These are phyloP conservation scores for Colletotrichum costaricense DNA, from an alignment of 2,329 filamentous ascomycete species.

Conservation along the genomic window DNA sequence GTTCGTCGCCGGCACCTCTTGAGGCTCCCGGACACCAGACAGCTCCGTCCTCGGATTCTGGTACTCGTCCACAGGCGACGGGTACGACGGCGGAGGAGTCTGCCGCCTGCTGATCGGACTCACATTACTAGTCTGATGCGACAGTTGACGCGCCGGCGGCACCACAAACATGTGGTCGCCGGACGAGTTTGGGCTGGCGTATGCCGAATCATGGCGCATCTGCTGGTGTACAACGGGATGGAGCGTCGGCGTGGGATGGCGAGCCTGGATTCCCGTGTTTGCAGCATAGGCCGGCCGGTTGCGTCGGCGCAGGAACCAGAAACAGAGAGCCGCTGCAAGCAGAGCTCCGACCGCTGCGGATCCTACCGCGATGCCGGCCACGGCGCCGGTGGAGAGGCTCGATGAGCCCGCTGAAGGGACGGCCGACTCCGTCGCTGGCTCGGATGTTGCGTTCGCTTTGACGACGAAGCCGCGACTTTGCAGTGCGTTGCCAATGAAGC, in stretches of 20 bases:
- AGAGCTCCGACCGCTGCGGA: slow-evolving; percentile 2
- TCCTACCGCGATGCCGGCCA: slow-evolving; percentile 22
- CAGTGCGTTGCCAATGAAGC: slow-evolving; percentile 25
- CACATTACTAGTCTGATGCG: slow-evolving; percentile 16
- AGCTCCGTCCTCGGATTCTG: slow-evolving; percentile 22
- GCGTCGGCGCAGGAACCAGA: not conserved
- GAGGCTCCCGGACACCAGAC: slow-evolving; percentile 2
- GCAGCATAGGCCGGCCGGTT: not conserved
- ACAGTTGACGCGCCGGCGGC: not conserved
- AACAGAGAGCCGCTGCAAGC: slow-evolving; percentile 16
- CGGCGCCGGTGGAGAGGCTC: not conserved
- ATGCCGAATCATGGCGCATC: slow-evolving; percentile 16
- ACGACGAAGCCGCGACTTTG: slow-evolving; percentile 24
- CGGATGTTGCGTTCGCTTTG: slow-evolving; percentile 1
- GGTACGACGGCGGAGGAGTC: slow-evolving; percentile 27
- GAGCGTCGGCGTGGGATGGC: not conserved
- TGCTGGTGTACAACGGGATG: slow-evolving; percentile 5
- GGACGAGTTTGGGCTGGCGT: slow-evolving; percentile 13
- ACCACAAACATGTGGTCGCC: slow-evolving; percentile 21
- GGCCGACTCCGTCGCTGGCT: not conserved
- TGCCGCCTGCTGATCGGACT: slow-evolving; percentile 24
- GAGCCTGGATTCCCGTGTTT: not conserved
- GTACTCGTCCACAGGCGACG: slow-evolving; percentile 15
- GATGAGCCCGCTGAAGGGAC: not conserved
- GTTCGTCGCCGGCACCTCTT: slow-evolving; percentile 21